Base-by-base conservation (phyloP, 305 asterid genomes). In the Fraxinus dipetala region DNA sequence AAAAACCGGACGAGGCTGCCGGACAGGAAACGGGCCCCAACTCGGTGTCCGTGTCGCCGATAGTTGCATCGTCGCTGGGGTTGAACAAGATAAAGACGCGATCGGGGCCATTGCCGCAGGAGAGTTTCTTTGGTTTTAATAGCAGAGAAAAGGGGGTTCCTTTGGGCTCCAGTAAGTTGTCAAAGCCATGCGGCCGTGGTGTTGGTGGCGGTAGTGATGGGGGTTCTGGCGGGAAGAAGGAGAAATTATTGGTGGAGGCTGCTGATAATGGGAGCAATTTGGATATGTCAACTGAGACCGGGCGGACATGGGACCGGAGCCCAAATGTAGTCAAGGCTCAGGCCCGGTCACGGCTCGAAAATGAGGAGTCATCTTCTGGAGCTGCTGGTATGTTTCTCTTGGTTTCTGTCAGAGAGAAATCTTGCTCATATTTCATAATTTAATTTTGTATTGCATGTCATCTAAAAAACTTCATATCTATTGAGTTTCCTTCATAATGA, bases 31-130 rank as follows among this genome's bases (percentile, higher is more conserved):
- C 87, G 8, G 88, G 38, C 6, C 85, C 91, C 9, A 67, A 86
- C 2, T 61, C 92, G 16, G 81, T 82, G 54, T 90, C 97, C 1
- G 90, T 90, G 73, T 94, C 98, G 30, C 99, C 98, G 67, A 88
- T 96, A n/a, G 93, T 96, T 84, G 99, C 99, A 1, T 96, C 99
- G 0, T 96, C 99, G 0, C 86, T 96, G 87, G 99, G 99, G n/a
- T 85, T 96, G 90, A 95, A 95, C 87, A 93, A 92, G 91, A 96
- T 96, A 69, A 96, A 96, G 93, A 96, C 99, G 54, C 93, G 99
- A 87, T 96, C 99, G 72, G 99, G 99, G 82, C 98, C 99, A 63
- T 87, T 96, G 93, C 99, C 99, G 20, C 99, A 96, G 90, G 99
- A 96, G 93, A 95, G 93, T 35, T 95, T 96, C 83, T 94, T 93